Evolutionary conservation across 2,329 filamentous ascomycete species (phyloP), one percentile per base, ranked within the genome.

Genomic region (Byssoonygena ceratinophila): DNA sequence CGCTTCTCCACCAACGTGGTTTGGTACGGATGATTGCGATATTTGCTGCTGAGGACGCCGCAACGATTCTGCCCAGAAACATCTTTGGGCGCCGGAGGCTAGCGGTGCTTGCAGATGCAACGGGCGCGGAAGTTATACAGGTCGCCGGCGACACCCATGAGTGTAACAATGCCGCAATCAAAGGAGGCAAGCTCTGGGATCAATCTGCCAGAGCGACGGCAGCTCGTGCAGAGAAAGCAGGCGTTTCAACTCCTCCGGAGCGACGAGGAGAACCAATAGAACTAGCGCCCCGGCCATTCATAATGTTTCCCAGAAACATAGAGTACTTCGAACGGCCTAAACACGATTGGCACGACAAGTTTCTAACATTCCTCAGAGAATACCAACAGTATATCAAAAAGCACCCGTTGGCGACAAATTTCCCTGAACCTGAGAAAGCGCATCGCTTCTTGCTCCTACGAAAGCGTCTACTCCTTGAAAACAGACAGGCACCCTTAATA

Each of bases 21-120:
- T 77, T 83, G 16, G 82, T 94, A 2, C 81, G 89, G 46, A 83
- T 91, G 73, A 75, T 97, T 0, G 64, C 90, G 36, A 90, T 89
- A 82, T 62, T 82, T 2, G 75, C 78, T 1, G 73, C 82, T 40
- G 71, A 77, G 0, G 83, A 87, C 52, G 80, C 80, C 57, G 61
- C 67, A 5, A 56, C 66, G 1, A 59, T 87, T 0, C 54, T 95
- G 6, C 84, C 90, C 0, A 78, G 77, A 49, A 69, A 71, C 1
- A 63, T 85, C 2, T 66, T 72, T 31, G 66, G 71, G 1, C 77
- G 83, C n/a, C 75, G 68, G 39, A 82, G 81, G 64, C 74, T 20
- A 74, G 78, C 3, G 64, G 85, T 3, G 74, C 46, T 84, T 49
- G 72, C 77, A 1, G 82, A 88, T 58, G 67, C n/a, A 78, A 77